phyloP scores from a whole-genome alignment of 1,284 basidiomycete genomes.

The Ganoderma leucocontextum region DNA sequence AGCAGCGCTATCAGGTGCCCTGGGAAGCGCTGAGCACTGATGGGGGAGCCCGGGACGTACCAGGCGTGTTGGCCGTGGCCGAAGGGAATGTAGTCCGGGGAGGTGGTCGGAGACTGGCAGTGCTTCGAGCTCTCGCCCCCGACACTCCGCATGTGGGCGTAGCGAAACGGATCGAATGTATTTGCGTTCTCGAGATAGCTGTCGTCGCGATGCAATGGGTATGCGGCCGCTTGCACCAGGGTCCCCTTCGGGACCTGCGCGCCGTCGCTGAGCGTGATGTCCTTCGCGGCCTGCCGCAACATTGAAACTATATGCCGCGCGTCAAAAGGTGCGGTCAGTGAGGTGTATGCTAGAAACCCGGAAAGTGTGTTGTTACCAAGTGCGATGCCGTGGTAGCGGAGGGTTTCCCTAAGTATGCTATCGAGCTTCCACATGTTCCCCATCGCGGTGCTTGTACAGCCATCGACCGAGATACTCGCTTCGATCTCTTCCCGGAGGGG shows the following conservation, averaged over 20 bases:
- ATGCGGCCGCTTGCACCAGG: conserved; percentile 10
- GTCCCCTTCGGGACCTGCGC: conserved; percentile 48
- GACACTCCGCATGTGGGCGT: conserved; percentile 25
- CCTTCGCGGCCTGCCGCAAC: conserved; percentile 45
- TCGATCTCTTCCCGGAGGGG: conserved; percentile 56
- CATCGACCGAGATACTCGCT: conserved; percentile 44
- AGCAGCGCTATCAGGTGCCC: too few species aligned
- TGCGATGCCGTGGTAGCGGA: conserved; percentile 45
- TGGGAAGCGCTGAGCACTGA: too few species aligned
- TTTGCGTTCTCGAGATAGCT: conserved; percentile 18
- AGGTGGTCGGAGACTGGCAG: conserved; percentile 37
- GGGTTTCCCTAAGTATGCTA: conserved; percentile 59
- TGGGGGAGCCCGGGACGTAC: not conserved
- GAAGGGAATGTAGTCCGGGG: conserved; percentile 36
- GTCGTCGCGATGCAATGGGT: conserved; percentile 26
- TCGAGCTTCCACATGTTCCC: conserved; percentile 57
- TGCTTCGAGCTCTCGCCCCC: conserved; percentile 34
- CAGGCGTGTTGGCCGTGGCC: conserved; percentile 31
- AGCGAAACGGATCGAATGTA: conserved; percentile 19
- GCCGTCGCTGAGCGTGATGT: conserved; percentile 52
- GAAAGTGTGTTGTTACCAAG: conserved; percentile 23
- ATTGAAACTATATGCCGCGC: conserved; percentile 40
- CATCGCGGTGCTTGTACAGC: conserved; percentile 55
- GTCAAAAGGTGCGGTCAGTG: not conserved
- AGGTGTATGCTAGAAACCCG: not conserved